Percentiles rank a stretch among this genome's conserved stretches.
phyloP scores from a whole-genome alignment of 2,329 filamentous ascomycete species.

The Fusarium siculi region DNA sequence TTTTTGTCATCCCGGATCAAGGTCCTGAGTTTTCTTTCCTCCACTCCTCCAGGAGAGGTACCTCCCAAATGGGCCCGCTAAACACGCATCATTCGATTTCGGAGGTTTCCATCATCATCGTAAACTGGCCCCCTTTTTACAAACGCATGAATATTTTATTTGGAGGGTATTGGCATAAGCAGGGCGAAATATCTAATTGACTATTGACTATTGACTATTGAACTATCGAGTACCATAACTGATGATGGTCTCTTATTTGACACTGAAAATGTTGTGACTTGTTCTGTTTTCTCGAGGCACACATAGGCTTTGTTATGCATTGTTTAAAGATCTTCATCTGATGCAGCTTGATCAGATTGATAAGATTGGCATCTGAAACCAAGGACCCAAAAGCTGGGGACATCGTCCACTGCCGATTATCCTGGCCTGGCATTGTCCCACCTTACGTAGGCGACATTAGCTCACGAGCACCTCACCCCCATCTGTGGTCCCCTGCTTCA shows the following conservation, averaged over 20 bases:
- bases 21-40: not conserved
- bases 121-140: slow-evolving; percentile 21
- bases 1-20: not conserved
- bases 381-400: slow-evolving; percentile 23
- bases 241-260: not conserved
- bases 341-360: slow-evolving; percentile 47
- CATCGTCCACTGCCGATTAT: slow-evolving; percentile 19
- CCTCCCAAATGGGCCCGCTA: slow-evolving; percentile 25
- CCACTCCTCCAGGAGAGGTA: not conserved
- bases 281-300: not conserved
- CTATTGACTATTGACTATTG: not conserved
- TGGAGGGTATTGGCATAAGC: not conserved
- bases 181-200: not conserved
- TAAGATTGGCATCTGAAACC: slow-evolving; percentile 40
- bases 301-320: not conserved
- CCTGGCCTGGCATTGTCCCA: slow-evolving; percentile 25
- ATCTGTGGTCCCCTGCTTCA: slow-evolving; percentile 4
- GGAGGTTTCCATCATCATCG: slow-evolving; percentile 39
- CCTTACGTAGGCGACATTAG: slow-evolving; percentile 13
- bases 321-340: slow-evolving; percentile 32
- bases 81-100: slow-evolving; percentile 44
- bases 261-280: not conserved
- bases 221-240: too few species aligned
- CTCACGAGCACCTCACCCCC: slow-evolving; percentile 14
- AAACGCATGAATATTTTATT: not conserved